These are phyloP conservation scores for Ceratocystiopsis brevicomis DNA, from an alignment of 2,329 filamentous ascomycete genomes.

Conservation along the genomic window DNA sequence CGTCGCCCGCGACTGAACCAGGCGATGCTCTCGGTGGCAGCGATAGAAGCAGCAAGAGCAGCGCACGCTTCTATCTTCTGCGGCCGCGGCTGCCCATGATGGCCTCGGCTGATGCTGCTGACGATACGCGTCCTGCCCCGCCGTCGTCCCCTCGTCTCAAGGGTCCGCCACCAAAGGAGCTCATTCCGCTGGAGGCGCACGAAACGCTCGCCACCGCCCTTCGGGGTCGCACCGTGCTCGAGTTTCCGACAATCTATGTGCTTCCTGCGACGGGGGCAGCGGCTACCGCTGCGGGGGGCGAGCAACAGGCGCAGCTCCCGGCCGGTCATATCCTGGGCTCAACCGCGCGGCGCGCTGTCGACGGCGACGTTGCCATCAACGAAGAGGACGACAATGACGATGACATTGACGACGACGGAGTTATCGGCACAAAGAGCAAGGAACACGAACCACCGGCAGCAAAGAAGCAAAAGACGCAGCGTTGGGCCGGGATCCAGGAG, in stretches of 20 bases:
- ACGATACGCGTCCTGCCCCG: too few relatives aligned
- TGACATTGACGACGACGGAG: background rate
- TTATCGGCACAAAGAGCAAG: background rate
- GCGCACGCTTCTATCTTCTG: conserved; percentile 15
- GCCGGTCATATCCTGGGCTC: conserved; percentile 10
- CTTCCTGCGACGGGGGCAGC: conserved; percentile 17
- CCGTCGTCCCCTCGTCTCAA: background rate
- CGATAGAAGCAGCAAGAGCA: background rate
- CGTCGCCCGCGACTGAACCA: too few relatives aligned
- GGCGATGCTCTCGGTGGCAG: too few relatives aligned
- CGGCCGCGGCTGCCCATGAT: conserved; percentile 1
- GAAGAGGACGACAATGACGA: background rate
- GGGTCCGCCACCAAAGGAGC: conserved; percentile 6
- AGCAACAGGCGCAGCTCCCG: conserved; percentile 7
- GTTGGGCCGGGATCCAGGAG: background rate
- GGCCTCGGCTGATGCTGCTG: too few relatives aligned
- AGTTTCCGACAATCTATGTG: conserved; percentile 54
- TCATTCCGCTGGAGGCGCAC: conserved; percentile 34
- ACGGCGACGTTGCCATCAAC: background rate
- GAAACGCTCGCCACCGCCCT: conserved; percentile 34
- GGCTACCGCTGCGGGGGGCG: background rate
- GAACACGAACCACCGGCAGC: background rate
- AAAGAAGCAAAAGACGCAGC: conserved; percentile 1
- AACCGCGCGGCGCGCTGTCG: conserved; percentile 8
- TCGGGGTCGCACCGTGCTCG: conserved; percentile 38